Evolutionary conservation across 1,284 basidiomycete genomes (phyloP).

Genomic region (Moesziomyces parantarcticus): DNA sequence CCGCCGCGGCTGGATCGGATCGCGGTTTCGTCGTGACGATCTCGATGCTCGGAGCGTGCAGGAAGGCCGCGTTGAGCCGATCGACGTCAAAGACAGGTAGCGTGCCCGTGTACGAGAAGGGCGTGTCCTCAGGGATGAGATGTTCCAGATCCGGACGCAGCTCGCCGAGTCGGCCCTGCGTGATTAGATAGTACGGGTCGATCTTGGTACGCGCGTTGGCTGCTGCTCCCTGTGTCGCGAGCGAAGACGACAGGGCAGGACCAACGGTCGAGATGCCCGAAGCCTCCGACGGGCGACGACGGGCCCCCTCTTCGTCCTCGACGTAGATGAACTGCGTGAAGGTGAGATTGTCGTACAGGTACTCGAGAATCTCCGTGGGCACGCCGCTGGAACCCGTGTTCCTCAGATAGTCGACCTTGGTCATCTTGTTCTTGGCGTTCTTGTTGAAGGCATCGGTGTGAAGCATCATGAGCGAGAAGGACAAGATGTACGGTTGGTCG

Average conservation of each 20-base stretch:
- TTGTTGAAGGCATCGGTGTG: constrained; percentile 98
- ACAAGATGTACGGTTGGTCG: constrained; percentile 94
- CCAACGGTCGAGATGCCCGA: constrained; percentile 9
- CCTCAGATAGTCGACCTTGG: constrained; percentile 66
- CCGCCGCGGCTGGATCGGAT: constrained; percentile 16
- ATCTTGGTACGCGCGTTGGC: constrained; percentile 73
- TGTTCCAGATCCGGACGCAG: constrained; percentile 70
- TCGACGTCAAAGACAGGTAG: constrained; percentile 38
- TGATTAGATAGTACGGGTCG: constrained; percentile 92
- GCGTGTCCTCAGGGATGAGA: constrained; percentile 54
- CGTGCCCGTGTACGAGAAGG: constrained; percentile 54
- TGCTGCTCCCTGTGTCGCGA: constrained; percentile 12
- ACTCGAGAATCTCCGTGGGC: constrained; percentile 85
- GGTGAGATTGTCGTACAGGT: constrained; percentile 96
- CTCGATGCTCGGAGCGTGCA: constrained; percentile 59
- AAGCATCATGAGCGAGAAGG: constrained; percentile 98
- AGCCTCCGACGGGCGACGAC: constrained; percentile 36
- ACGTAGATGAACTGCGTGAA: constrained; percentile 92
- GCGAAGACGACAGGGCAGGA: constrained; percentile 15
- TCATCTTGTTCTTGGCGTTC: constrained; percentile 96
- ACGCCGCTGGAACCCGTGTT: constrained; percentile 77
- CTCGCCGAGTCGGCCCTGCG: constrained; percentile 77
- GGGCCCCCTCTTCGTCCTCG: constrained; percentile 73
- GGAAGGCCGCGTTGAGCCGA: constrained; percentile 48
- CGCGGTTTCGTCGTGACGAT: constrained; percentile 47